Evolutionary conservation across 148 eudicot genomes (phyloP).

Genomic region (Spergularia marina): DNA sequence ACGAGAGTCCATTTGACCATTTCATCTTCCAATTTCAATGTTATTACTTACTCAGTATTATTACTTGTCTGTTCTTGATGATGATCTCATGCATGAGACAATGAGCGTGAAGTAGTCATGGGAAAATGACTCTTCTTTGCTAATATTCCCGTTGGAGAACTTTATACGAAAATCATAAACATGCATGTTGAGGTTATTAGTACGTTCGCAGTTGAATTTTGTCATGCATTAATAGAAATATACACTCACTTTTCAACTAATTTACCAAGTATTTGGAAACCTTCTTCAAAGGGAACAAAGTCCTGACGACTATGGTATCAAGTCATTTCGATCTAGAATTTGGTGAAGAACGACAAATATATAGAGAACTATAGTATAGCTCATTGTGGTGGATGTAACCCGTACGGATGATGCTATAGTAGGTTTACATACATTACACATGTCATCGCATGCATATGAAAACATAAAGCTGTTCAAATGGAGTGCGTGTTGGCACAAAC

Average conservation of each 20-base stretch:
- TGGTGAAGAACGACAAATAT: too few relatives aligned
- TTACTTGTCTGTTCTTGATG: neutral
- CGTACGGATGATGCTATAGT: too few relatives aligned
- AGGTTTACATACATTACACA: too few relatives aligned
- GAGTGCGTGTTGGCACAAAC: too few relatives aligned
- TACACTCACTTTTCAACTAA: neutral
- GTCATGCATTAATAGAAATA: conserved; percentile 15
- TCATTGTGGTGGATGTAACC: too few relatives aligned
- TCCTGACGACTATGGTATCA: too few relatives aligned
- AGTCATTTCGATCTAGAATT: too few relatives aligned
- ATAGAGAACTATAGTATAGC: too few relatives aligned
- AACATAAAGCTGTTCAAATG: too few relatives aligned
- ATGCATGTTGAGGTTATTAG: conserved; percentile 18
- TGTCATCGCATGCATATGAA: too few relatives aligned
- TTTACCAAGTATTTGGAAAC: too few relatives aligned
- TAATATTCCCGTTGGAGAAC: conserved; percentile 20
- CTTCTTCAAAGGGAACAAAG: too few relatives aligned
- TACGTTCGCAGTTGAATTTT: conserved; percentile 10
- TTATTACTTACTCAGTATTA: neutral
- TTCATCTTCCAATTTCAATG: neutral
- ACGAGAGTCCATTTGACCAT: neutral
- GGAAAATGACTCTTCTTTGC: neutral
- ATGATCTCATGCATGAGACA: conserved; percentile 1
- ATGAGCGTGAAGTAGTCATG: neutral
- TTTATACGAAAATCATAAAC: conserved; percentile 17